A percentile compares a stretch with the other conserved stretches of the same genome.
These are phyloP conservation scores for Euphorbia lathyris DNA, from an alignment of 345 rosid species.

Conservation along the genomic window DNA sequence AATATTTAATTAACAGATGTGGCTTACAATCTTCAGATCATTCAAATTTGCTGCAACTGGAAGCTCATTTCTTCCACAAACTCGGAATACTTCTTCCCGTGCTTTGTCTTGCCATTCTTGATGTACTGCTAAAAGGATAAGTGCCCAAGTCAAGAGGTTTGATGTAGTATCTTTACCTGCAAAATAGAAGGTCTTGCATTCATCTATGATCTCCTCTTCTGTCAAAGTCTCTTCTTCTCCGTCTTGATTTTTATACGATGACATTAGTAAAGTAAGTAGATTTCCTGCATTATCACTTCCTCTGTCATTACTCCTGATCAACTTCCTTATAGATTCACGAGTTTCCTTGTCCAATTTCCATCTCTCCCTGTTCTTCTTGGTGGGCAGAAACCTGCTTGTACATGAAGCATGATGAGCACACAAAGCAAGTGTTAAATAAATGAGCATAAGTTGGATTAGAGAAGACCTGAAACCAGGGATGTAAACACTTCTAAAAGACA, in stretches of 20 bases:
- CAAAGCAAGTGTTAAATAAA: neutral
- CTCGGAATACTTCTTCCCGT: constrained; percentile 54
- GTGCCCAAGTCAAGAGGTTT: constrained; percentile 60
- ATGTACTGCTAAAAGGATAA: constrained; percentile 58
- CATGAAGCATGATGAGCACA: neutral
- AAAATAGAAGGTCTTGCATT: constrained; percentile 85
- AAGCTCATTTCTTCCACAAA: constrained; percentile 31
- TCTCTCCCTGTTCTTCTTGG: constrained; percentile 71
- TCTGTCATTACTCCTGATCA: constrained; percentile 41
- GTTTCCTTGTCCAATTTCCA: constrained; percentile 66
- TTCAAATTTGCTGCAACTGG: constrained; percentile 43
- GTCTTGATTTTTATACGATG: constrained; percentile 44
- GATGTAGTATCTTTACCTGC: constrained; percentile 86
- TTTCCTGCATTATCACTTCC: constrained; percentile 40
- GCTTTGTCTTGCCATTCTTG: constrained; percentile 82
- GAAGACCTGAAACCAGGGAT: constrained; percentile 79
- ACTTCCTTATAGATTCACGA: constrained; percentile 47
- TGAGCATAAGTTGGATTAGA: neutral
- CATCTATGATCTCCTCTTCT: constrained; percentile 69
- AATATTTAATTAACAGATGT: neutral
- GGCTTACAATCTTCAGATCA: constrained; percentile 65
- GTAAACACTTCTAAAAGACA: constrained; percentile 55
- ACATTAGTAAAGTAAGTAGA: constrained; percentile 53
- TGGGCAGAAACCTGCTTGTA: constrained; percentile 58
- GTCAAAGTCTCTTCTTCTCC: constrained; percentile 57